Evolutionary conservation across 768 basidiomycete species (phyloP).

Genomic region (Polyporus arcularius): DNA sequence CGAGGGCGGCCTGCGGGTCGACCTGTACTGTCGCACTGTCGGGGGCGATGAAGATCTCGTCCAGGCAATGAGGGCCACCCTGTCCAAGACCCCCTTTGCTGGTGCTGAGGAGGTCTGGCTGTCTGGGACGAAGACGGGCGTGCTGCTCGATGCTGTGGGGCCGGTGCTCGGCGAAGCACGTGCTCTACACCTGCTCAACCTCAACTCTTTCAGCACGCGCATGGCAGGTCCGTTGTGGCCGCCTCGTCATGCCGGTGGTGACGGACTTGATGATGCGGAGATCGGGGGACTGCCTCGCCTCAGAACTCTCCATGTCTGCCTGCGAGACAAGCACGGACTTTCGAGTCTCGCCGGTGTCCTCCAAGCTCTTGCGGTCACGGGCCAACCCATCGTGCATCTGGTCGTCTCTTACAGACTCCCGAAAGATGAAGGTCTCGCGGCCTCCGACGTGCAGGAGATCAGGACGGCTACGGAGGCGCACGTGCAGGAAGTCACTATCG

Average conservation of each 20-base stretch:
- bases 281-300: not conserved
- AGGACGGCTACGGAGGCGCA: not conserved
- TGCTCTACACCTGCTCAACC: not conserved
- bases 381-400: not conserved
- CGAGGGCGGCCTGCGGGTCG: not conserved
- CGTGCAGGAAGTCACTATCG: not conserved
- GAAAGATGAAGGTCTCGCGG: not conserved
- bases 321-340: not conserved
- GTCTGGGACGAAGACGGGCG: not conserved
- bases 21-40: not conserved
- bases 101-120: not conserved
- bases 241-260: too few species aligned
- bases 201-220: not conserved
- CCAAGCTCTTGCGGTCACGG: not conserved
- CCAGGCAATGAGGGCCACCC: not conserved
- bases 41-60: not conserved
- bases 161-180: not conserved
- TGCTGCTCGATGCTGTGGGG: not conserved
- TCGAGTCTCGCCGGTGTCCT: not conserved
- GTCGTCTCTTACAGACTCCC: not conserved
- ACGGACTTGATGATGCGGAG: not conserved
- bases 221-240: not conserved
- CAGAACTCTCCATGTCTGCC: not conserved
- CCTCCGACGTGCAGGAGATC: not conserved
- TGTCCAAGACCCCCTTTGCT: not conserved